Conservation (phyloP, 441 rosid genomes). For the Aquilaria agallochum region DNA sequence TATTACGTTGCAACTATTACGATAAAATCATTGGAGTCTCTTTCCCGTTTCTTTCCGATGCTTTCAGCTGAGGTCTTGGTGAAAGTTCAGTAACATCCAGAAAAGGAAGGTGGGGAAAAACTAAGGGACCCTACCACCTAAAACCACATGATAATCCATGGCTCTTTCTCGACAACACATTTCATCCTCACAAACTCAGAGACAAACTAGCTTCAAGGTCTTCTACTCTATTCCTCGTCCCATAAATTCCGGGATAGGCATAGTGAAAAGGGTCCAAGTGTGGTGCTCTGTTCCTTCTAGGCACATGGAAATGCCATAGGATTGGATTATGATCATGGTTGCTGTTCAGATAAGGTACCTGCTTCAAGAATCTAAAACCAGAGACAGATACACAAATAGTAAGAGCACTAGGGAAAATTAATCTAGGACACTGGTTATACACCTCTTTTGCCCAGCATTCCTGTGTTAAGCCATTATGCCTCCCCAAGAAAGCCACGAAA, state of each 20-base stretch:
- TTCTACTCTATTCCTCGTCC: background rate
- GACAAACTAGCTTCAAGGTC: background rate
- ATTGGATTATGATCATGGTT: no score
- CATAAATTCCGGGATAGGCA: background rate
- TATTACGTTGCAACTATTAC: background rate
- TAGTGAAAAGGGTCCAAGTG: no score
- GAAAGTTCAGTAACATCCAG: constrained; percentile 2
- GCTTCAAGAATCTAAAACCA: no score
- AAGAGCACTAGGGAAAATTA: no score
- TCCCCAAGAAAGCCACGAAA: no score
- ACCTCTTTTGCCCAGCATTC: no score
- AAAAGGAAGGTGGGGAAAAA: background rate
- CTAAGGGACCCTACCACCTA: background rate
- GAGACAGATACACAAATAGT: no score
- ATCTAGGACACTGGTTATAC: no score
- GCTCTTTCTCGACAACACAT: constrained; percentile 6
- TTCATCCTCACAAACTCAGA: background rate
- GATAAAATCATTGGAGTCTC: background rate
- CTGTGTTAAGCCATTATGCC: no score
- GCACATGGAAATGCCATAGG: no score
- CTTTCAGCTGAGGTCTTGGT: constrained; percentile 9
- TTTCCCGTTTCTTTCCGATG: constrained; percentile 11
- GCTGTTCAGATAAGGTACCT: no score
- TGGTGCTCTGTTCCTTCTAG: no score
- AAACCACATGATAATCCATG: constrained; percentile 12